Percentiles rank a stretch among this genome's conserved stretches.
phyloP scores from a whole-genome alignment of 192 early-diverging fungal genomes.

The Backusella parvicylindrica region DNA sequence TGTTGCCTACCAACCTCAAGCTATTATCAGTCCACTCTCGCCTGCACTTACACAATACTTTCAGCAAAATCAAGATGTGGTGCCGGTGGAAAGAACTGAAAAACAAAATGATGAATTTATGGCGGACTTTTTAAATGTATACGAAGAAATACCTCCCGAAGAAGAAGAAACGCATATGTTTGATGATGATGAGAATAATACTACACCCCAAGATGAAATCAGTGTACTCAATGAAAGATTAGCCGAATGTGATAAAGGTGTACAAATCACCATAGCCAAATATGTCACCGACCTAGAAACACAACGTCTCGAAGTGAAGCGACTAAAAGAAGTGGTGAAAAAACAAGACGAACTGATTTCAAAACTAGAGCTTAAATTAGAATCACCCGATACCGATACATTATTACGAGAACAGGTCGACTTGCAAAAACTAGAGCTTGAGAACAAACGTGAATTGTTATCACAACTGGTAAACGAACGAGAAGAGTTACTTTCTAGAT shows the following conservation, averaged over 20 bases:
- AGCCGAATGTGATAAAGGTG: conserved; percentile 10
- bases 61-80: not conserved
- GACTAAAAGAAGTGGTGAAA: conserved; percentile 6
- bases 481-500: not conserved
- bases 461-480: conserved; percentile 21
- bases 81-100: not conserved
- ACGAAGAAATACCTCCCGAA: conserved; percentile 8
- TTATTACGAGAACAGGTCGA: conserved; percentile 21
- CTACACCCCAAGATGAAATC: not conserved
- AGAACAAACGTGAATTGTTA: conserved; percentile 21
- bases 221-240: not conserved
- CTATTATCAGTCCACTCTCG: not conserved
- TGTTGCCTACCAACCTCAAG: not conserved
- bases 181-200: not conserved
- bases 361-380: not conserved
- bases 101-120: conserved; percentile 14
- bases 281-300: conserved; percentile 22
- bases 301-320: conserved; percentile 10
- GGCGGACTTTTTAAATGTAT: conserved; percentile 16
- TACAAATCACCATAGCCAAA: conserved; percentile 17
- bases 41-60: not conserved
- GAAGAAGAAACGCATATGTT: not conserved
- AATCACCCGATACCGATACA: not conserved
- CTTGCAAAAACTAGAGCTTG: conserved; percentile 19
- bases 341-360: conserved; percentile 27